A percentile compares a stretch with the other conserved stretches of the same genome.
These are phyloP conservation scores for Candida boleticola DNA, from an alignment of 805 yeast species.

Conservation along the genomic window DNA sequence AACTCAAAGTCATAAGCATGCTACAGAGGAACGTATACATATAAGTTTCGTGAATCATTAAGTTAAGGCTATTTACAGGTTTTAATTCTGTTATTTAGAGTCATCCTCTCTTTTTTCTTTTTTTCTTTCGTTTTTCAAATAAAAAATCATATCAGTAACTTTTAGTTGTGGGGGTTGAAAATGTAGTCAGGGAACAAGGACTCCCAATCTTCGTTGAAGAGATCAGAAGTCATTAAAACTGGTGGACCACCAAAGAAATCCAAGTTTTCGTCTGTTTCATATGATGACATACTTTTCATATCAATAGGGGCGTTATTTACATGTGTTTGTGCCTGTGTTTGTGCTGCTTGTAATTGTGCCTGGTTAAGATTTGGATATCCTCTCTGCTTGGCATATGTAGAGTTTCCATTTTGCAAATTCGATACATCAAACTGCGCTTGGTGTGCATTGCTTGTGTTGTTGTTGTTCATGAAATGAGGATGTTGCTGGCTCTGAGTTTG, in stretches of 20 bases:
- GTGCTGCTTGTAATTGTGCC: background rate
- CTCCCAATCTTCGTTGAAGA: constrained; percentile 49
- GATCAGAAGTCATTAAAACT: constrained; percentile 49
- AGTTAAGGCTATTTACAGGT: no score
- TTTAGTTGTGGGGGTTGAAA: constrained; percentile 21
- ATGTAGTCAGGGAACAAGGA: constrained; percentile 47
- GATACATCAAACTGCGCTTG: background rate
- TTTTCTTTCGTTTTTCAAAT: no score
- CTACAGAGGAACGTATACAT: background rate
- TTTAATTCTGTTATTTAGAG: no score
- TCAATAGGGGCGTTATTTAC: background rate
- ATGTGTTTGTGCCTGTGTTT: no score
- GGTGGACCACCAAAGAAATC: constrained; percentile 54
- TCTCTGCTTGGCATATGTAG: background rate
- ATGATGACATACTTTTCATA: background rate
- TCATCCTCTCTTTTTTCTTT: no score
- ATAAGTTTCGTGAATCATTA: background rate
- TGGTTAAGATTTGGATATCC: background rate
- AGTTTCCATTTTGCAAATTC: background rate
- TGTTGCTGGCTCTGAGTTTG: no score
- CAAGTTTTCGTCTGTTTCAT: constrained; percentile 19
- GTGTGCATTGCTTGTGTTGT: background rate
- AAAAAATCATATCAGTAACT: background rate
- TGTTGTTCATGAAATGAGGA: background rate
- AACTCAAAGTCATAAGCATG: constrained; percentile 13